A percentile compares a stretch with the other conserved stretches of the same genome.
phyloP scores from a whole-genome alignment of 345 rosid genomes.

The Psidium guajava region DNA sequence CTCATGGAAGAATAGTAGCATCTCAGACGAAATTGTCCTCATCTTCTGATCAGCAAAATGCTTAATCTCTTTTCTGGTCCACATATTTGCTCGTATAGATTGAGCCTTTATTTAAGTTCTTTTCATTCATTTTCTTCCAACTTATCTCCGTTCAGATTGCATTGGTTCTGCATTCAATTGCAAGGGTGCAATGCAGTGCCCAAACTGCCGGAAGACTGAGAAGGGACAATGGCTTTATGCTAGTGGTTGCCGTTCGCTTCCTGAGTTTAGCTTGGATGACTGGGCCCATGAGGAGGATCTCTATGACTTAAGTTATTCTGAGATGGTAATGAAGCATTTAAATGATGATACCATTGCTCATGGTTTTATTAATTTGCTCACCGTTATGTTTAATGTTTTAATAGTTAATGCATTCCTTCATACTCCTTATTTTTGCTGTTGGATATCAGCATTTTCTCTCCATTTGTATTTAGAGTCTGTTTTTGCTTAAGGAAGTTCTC shows the following conservation, averaged over 20 bases:
- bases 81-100: not conserved
- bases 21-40: not conserved
- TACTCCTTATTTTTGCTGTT: not conserved
- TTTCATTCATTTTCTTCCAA: not conserved
- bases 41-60: not conserved
- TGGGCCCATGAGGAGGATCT: conserved; percentile 91
- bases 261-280: conserved; percentile 78
- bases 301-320: conserved; percentile 71
- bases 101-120: not conserved
- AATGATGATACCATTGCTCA: not conserved
- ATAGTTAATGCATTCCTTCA: not conserved
- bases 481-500: not conserved
- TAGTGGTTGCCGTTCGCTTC: conserved; percentile 58
- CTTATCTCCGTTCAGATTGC: conserved; percentile 49
- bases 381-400: not conserved
- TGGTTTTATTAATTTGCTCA: not conserved
- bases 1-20: not conserved
- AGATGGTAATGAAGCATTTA: conserved; percentile 43
- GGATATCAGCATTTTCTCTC: not conserved
- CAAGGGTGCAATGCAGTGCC: conserved; percentile 98
- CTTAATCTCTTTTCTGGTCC: not conserved
- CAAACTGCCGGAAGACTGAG: conserved; percentile 92
- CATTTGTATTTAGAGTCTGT: not conserved
- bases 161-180: conserved; percentile 97
- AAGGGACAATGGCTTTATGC: conserved; percentile 99